Evolutionary conservation across 352 stramenopile genomes (phyloP), one percentile per base, ranked within the genome.

Genomic region (Phytophthora sp.): DNA sequence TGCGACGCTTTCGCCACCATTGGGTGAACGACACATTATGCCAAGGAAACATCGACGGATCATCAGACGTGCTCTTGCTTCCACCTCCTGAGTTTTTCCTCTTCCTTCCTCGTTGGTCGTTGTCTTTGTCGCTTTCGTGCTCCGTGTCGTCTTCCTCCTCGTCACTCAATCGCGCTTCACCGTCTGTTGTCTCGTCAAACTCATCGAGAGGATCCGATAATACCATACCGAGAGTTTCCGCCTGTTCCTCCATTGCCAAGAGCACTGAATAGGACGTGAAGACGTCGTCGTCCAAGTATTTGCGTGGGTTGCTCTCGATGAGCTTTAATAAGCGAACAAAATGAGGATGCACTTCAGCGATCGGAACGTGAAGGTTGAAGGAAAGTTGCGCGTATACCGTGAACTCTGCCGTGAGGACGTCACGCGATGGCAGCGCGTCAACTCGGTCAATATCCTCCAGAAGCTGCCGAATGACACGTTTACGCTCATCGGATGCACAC

Each of bases 381-480:
- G 83, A 91, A 15, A 98, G 86, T 66, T 97, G 82, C 21, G 92
- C 84, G 55, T 96, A 96, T 18, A 97, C 87, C 7, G 82, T 90
- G 64, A 98, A 98, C 73, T 98, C 91, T 20, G 80, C 82, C 24
- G 86, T 91, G 27, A 97, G 84, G 35, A 97, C 90, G 29, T 96
- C 86, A 0, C 84, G 71, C 15, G 88, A 93, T 38, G 89, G 78
- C 18, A 96, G 69, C 21, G 89, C 89, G 63, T 95, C 85, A 8
- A 86, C 85, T 29, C 76, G 68, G 55, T 96, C 88, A 36, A 96
- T 91, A 56, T 94, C 86, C 11, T 78, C 77, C 27, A 96, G 52
- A 9, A 96, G 80, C 65, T 88, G 66, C 49, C 84, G 82, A 61
- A 92, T 82, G 27, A 79, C 77, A 2, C 49, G 61, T 58, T 90